These are phyloP conservation scores for Mycena chlorophos DNA, from an alignment of 768 basidiomycete genomes.

Conservation along the genomic window DNA sequence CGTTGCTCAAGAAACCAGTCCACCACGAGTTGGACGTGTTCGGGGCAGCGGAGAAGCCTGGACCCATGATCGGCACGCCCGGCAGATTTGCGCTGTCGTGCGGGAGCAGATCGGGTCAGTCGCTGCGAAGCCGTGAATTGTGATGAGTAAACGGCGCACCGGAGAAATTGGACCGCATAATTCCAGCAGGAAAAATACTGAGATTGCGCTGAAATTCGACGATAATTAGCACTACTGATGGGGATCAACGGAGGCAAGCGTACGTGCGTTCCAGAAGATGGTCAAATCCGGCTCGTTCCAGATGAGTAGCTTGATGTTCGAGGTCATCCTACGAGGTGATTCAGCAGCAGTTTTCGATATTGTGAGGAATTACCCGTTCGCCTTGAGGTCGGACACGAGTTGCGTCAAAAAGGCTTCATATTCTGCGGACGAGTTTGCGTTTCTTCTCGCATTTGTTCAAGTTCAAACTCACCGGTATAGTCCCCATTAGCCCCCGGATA, in stretches of 20 bases:
- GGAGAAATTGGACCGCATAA: slow-evolving; percentile 16
- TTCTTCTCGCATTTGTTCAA: not conserved
- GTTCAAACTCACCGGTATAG: slow-evolving; percentile 2
- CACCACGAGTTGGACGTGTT: slow-evolving; percentile 22
- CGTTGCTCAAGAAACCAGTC: slow-evolving; percentile 22
- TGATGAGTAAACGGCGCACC: slow-evolving; percentile 3
- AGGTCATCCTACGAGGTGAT: slow-evolving; percentile 13
- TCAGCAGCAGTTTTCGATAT: too few relatives aligned
- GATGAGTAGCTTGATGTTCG: slow-evolving; percentile 22
- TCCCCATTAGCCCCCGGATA: slow-evolving; percentile 20
- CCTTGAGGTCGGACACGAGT: slow-evolving; percentile 22
- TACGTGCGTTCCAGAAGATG: slow-evolving; percentile 21
- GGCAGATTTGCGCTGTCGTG: slow-evolving; percentile 17
- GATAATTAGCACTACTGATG: not conserved
- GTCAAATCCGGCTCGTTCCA: slow-evolving; percentile 26
- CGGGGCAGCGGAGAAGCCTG: slow-evolving; percentile 13
- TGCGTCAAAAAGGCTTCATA: slow-evolving; percentile 23
- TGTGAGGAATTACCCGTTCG: slow-evolving; percentile 16
- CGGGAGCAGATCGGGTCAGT: not conserved
- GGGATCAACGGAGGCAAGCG: not conserved
- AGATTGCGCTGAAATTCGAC: slow-evolving; percentile 6
- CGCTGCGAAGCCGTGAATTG: not conserved
- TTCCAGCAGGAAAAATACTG: slow-evolving; percentile 23
- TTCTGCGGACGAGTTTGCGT: slow-evolving; percentile 5
- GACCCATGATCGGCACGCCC: slow-evolving; percentile 20